Percentiles rank a stretch among this genome's conserved stretches.
Evolutionary conservation across 345 rosid species (phyloP).

Genomic region (Pugionium cornutum): DNA sequence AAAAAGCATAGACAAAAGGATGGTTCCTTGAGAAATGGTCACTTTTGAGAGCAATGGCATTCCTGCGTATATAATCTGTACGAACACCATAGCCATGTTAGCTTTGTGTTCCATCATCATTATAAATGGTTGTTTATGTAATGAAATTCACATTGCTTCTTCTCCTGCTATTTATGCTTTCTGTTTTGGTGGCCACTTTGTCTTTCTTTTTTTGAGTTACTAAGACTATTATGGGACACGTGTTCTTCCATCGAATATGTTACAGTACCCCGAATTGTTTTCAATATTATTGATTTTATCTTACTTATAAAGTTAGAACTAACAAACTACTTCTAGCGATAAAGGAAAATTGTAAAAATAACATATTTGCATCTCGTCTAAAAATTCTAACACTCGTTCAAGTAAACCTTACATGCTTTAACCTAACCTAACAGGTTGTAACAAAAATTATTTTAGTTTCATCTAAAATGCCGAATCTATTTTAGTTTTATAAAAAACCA

Average conservation of each 20-base stretch:
- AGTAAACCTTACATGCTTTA: no score
- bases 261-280: neutral
- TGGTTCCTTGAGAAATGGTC: conserved; percentile 53
- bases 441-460: no score
- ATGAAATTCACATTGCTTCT: conserved; percentile 21
- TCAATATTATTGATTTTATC: no score
- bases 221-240: conserved; percentile 24
- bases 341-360: no score
- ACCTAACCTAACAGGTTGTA: no score
- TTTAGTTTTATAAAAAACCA: no score
- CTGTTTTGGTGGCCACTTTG: conserved; percentile 28
- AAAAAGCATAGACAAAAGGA: conserved; percentile 40
- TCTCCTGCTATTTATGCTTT: conserved; percentile 32
- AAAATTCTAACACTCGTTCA: no score
- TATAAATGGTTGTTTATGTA: conserved; percentile 2
- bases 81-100: conserved; percentile 59
- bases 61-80: conserved; percentile 71
- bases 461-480: no score
- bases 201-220: neutral
- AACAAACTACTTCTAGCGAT: no score
- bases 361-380: no score
- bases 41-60: conserved; percentile 81
- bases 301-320: no score
- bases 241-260: conserved; percentile 36
- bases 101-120: conserved; percentile 51